Conservation (phyloP, 2,329 filamentous ascomycete genomes). For the Achaetomium macrosporum region DNA sequence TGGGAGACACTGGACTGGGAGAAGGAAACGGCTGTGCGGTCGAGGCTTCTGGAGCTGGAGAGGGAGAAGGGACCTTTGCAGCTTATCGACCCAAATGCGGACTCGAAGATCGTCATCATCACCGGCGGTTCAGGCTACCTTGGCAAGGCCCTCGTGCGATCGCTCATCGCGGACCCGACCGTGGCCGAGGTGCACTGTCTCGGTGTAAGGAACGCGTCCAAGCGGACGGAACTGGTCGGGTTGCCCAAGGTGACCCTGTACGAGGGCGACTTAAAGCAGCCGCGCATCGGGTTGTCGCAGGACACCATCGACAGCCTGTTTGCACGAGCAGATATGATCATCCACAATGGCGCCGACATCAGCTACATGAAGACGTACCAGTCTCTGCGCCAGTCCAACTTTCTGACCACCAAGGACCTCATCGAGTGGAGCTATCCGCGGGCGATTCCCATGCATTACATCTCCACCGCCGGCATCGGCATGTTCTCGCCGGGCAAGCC, state of each 20-base stretch:
- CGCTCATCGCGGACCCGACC: not conserved
- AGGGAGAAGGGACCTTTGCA: not conserved
- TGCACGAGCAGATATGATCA: slow-evolving; percentile 13
- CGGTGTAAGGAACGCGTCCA: not conserved
- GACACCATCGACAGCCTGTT: slow-evolving; percentile 1
- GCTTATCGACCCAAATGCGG: too few relatives aligned
- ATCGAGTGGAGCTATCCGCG: slow-evolving; percentile 26
- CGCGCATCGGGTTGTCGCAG: not conserved
- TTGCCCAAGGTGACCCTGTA: not conserved
- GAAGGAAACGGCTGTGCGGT: slow-evolving; percentile 20
- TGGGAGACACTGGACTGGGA: too few relatives aligned
- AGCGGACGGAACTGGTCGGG: not conserved
- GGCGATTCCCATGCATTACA: slow-evolving; percentile 28
- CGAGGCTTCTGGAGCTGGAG: not conserved
- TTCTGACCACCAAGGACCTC: slow-evolving; percentile 32
- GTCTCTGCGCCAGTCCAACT: slow-evolving; percentile 31
- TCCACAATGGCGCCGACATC: slow-evolving; percentile 47
- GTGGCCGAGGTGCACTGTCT: not conserved
- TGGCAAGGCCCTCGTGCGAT: not conserved
- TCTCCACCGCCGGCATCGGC: slow-evolving; percentile 25
- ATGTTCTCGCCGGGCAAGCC: not conserved
- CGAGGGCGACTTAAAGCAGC: not conserved
- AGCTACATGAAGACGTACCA: slow-evolving; percentile 35
- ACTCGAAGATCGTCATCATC: not conserved
- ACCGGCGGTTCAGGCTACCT: not conserved